Conservation (phyloP, 176 grass and related monocot genomes). For the Alloteropsis semialata region DNA sequence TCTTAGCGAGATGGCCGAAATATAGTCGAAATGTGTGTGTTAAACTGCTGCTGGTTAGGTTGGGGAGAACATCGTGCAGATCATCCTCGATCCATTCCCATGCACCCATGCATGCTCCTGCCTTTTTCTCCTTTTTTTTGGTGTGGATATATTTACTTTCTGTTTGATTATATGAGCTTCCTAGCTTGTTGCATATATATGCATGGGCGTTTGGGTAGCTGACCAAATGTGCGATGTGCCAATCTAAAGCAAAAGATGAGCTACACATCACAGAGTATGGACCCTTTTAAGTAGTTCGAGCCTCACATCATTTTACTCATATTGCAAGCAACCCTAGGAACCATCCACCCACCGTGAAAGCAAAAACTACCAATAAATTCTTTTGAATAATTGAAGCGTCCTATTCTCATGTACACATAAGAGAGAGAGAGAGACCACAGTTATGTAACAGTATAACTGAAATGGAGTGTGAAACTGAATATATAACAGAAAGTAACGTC, state of each 20-base stretch:
- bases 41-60: slow-evolving; percentile 32
- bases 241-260: slow-evolving; percentile 53
- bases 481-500: not conserved
- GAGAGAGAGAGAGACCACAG: not conserved
- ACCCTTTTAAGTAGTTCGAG: slow-evolving; percentile 69
- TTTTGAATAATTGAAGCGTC: slow-evolving; percentile 32
- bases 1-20: not conserved
- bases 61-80: slow-evolving; percentile 35
- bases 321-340: slow-evolving; percentile 72
- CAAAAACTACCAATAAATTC: slow-evolving; percentile 46
- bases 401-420: slow-evolving; percentile 7
- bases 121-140: not conserved
- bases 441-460: slow-evolving; percentile 14
- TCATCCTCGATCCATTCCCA: slow-evolving; percentile 23
- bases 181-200: slow-evolving; percentile 15
- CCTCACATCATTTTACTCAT: slow-evolving; percentile 82
- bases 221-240: slow-evolving; percentile 38
- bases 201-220: slow-evolving; percentile 46
- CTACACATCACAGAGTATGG: slow-evolving; percentile 51
- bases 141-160: slow-evolving; percentile 29
- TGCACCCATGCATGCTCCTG: slow-evolving; percentile 33
- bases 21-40: not conserved
- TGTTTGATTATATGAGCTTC: slow-evolving; percentile 51
- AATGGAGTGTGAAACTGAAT: not conserved
- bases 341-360: slow-evolving; percentile 68